Conservation (phyloP, 345 rosid species). For the Salix koriyanagi region DNA sequence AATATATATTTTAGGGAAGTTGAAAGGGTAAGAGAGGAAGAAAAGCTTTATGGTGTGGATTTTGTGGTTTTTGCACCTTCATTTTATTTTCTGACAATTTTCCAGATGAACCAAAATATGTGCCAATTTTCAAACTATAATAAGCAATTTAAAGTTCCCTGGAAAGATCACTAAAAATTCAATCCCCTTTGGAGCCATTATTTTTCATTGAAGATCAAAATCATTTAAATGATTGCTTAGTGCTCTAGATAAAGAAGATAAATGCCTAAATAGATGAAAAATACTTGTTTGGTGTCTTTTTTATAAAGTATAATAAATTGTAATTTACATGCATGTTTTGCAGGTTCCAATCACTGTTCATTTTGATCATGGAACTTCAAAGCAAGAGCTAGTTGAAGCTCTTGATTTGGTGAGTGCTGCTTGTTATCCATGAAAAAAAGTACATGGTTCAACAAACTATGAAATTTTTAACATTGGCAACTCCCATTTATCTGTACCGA, state of each 20-base stretch:
- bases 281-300: too few species aligned
- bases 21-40: neutral
- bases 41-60: neutral
- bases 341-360: constrained; percentile 95
- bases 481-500: neutral
- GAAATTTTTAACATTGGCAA: neutral
- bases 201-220: neutral
- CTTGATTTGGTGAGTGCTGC: constrained; percentile 58
- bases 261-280: too few species aligned
- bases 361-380: constrained; percentile 88
- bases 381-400: constrained; percentile 74
- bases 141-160: neutral
- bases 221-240: neutral
- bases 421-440: neutral
- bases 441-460: neutral
- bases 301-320: too few species aligned
- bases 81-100: too few species aligned
- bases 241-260: neutral
- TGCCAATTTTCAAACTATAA: too few species aligned
- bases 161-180: neutral
- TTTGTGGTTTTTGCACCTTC: too few species aligned
- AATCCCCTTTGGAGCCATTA: neutral
- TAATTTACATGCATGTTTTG: constrained; percentile 10
- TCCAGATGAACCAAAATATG: too few species aligned
- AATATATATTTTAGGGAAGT: neutral